A percentile compares a stretch with the other conserved stretches of the same genome.
Conservation (phyloP, 2,329 filamentous ascomycete species). For the Paradendryphiella salina region DNA sequence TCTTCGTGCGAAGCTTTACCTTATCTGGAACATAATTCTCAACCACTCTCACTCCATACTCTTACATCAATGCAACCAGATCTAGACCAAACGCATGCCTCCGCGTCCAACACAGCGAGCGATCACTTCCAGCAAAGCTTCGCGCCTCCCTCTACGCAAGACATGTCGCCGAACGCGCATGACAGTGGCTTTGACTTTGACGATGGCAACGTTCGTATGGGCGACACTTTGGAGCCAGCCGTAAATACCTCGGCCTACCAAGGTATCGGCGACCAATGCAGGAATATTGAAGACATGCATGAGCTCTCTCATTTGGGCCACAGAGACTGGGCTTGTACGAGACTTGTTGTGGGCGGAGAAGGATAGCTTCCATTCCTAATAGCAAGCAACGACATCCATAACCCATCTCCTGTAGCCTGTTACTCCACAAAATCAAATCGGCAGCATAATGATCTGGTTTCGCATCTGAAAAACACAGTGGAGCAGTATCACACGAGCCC, state of each 20-base stretch:
- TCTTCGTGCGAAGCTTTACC: slow-evolving; percentile 23
- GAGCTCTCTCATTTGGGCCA: slow-evolving; percentile 26
- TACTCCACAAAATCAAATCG: slow-evolving; percentile 31
- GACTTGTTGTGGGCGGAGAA: slow-evolving; percentile 16
- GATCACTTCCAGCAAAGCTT: slow-evolving; percentile 37
- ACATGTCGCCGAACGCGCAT: slow-evolving; percentile 21
- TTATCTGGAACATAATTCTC: slow-evolving; percentile 18
- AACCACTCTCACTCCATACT: slow-evolving; percentile 34
- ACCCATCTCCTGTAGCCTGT: slow-evolving; percentile 15
- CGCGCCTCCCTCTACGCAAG: slow-evolving; percentile 28
- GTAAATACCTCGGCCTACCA: slow-evolving; percentile 34
- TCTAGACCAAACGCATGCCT: slow-evolving; percentile 30
- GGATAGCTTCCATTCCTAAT: slow-evolving; percentile 13
- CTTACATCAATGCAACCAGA: slow-evolving; percentile 29
- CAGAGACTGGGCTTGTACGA: slow-evolving; percentile 19
- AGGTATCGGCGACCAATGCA: slow-evolving; percentile 6
- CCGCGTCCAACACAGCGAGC: slow-evolving; percentile 20
- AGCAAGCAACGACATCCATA: slow-evolving; percentile 7
- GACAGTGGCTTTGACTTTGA: slow-evolving; percentile 49
- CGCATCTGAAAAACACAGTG: slow-evolving; percentile 26
- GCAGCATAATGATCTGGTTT: slow-evolving; percentile 27
- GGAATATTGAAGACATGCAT: not conserved
- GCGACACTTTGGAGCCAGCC: slow-evolving; percentile 41
- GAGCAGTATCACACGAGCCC: slow-evolving; percentile 22
- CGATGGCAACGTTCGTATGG: slow-evolving; percentile 47